These are phyloP conservation scores for Aspergillus flavus DNA, from an alignment of 2,329 filamentous ascomycete species.

Conservation along the genomic window DNA sequence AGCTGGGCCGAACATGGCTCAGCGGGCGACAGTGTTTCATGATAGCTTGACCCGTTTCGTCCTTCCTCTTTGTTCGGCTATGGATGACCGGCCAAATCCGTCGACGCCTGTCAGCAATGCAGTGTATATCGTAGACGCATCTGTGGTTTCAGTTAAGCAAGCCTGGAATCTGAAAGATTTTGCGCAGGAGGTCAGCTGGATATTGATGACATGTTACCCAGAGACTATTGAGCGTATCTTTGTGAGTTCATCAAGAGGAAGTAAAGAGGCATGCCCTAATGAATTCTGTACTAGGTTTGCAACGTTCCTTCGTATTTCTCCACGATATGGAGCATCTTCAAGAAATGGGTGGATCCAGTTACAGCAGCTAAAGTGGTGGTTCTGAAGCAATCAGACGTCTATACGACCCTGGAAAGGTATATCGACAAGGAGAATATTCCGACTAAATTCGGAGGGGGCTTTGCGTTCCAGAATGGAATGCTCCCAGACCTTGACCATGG, in stretches of 20 bases:
- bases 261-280: not conserved
- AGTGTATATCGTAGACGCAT: slow-evolving; percentile 27
- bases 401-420: no score
- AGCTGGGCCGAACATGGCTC: slow-evolving; percentile 19
- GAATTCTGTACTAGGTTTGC: no score
- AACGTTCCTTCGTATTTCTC: no score
- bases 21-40: slow-evolving; percentile 22
- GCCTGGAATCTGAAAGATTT: slow-evolving; percentile 25
- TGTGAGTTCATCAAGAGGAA: slow-evolving; percentile 10
- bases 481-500: no score
- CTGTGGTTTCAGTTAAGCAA: slow-evolving; percentile 22
- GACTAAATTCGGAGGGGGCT: no score
- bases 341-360: no score
- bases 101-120: slow-evolving; percentile 15
- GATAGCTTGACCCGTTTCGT: slow-evolving; percentile 25
- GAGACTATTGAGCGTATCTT: slow-evolving; percentile 28
- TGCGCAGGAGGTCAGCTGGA: slow-evolving; percentile 24
- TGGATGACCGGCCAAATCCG: slow-evolving; percentile 13
- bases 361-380: no score
- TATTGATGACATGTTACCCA: slow-evolving; percentile 31
- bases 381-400: no score
- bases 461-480: no score
- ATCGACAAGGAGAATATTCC: no score
- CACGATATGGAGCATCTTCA: no score
- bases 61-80: slow-evolving; percentile 27